Evolutionary conservation across 768 basidiomycete genomes (phyloP).

Genomic region (Leccinum incarnatum): DNA sequence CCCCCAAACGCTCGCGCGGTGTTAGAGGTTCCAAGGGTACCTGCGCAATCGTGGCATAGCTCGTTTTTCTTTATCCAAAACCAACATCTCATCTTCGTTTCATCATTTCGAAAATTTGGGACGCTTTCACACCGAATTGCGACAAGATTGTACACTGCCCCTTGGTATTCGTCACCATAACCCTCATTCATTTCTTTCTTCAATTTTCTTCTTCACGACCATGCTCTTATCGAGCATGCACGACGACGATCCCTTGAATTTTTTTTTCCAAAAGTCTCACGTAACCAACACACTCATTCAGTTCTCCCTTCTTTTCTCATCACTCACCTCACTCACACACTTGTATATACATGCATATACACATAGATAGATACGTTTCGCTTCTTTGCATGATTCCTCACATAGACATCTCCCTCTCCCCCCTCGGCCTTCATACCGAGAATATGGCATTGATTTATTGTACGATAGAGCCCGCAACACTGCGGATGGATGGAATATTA

Average conservation of each 20-base stretch:
- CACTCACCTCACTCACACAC: slow-evolving; percentile 29
- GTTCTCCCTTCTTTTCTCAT: slow-evolving; percentile 6
- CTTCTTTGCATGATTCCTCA: slow-evolving; percentile 24
- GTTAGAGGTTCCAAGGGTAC: slow-evolving; percentile 16
- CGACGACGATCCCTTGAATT: slow-evolving; percentile 21
- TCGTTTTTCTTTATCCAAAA: not conserved
- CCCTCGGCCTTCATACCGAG: slow-evolving; percentile 16
- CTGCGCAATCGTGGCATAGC: slow-evolving; percentile 16
- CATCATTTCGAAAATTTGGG: slow-evolving; percentile 13
- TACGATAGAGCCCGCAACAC: slow-evolving; percentile 27
- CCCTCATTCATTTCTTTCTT: not conserved
- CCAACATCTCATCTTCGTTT: slow-evolving; percentile 1
- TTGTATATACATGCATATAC: slow-evolving; percentile 39
- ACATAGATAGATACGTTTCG: slow-evolving; percentile 32
- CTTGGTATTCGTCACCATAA: slow-evolving; percentile 1
- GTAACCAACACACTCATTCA: slow-evolving; percentile 28
- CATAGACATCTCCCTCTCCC: slow-evolving; percentile 27
- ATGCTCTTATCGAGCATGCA: slow-evolving; percentile 20
- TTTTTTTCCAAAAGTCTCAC: slow-evolving; percentile 5
- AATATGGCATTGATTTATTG: slow-evolving; percentile 37
- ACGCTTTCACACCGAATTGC: slow-evolving; percentile 20
- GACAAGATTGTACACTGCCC: slow-evolving; percentile 16
- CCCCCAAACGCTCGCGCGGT: slow-evolving; percentile 19
- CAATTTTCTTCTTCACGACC: slow-evolving; percentile 7
- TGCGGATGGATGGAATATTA: slow-evolving; percentile 34